phyloP scores from a whole-genome alignment of 371 early-diverging fungal species.

The Mucor mucedo region DNA sequence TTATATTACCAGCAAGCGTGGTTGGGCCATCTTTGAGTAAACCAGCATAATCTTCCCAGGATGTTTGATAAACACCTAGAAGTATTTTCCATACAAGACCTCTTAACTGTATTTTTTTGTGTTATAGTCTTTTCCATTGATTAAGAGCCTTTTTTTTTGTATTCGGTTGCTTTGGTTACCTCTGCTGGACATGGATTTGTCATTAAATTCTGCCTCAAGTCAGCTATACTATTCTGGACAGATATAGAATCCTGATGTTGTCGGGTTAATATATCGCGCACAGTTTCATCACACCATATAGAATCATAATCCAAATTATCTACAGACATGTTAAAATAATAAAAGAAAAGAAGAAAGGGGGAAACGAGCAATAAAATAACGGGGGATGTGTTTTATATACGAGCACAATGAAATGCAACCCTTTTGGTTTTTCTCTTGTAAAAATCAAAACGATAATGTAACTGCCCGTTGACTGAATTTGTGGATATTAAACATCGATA shows the following conservation, averaged over 20 bases:
- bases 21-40: slow-evolving; percentile 78
- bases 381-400: background rate
- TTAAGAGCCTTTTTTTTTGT: background rate
- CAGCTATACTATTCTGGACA: slow-evolving; percentile 29
- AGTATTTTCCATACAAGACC: slow-evolving; percentile 81
- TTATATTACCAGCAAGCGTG: slow-evolving; percentile 77
- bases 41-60: slow-evolving; percentile 76
- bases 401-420: too few relatives aligned
- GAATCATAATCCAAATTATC: slow-evolving; percentile 13
- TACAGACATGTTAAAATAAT: background rate
- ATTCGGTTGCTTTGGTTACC: slow-evolving; percentile 14
- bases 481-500: too few relatives aligned
- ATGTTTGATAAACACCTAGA: slow-evolving; percentile 76
- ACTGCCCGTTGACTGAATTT: too few relatives aligned
- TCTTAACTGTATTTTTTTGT: slow-evolving; percentile 31
- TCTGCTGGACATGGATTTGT: slow-evolving; percentile 25
- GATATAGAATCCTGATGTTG: slow-evolving; percentile 22
- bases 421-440: too few relatives aligned
- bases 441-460: too few relatives aligned
- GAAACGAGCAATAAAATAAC: background rate
- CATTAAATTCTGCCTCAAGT: slow-evolving; percentile 24
- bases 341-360: background rate
- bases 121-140: background rate
- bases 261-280: slow-evolving; percentile 23
- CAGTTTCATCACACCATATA: slow-evolving; percentile 12